Evolutionary conservation across 345 rosid species (phyloP).

Genomic region (Gossypium thurberi): DNA sequence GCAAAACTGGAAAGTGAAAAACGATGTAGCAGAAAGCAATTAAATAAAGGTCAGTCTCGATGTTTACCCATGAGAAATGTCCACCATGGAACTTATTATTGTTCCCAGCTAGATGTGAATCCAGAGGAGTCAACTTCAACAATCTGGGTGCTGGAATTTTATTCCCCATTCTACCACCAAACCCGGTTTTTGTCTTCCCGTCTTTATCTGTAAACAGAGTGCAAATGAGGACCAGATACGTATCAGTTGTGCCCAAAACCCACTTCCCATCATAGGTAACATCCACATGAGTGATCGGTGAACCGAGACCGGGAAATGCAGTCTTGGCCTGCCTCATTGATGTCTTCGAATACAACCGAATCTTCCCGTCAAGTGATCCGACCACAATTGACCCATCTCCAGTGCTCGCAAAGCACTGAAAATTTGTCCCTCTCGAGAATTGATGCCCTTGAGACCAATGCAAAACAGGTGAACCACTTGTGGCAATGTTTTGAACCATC

Average conservation of each 20-base stretch:
- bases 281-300: conserved; percentile 86
- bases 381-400: conserved; percentile 95
- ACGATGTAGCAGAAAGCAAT: neutral
- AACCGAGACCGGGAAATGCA: conserved; percentile 97
- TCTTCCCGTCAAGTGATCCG: conserved; percentile 91
- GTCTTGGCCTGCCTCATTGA: conserved; percentile 96
- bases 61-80: conserved; percentile 97
- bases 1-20: neutral
- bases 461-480: conserved; percentile 59
- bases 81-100: conserved; percentile 81
- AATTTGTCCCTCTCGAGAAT: conserved; percentile 89
- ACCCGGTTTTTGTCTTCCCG: conserved; percentile 85
- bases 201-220: conserved; percentile 90
- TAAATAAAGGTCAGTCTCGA: neutral
- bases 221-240: conserved; percentile 78
- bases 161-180: conserved; percentile 93
- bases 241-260: conserved; percentile 88
- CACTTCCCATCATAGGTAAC: conserved; percentile 94
- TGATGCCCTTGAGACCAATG: conserved; percentile 93
- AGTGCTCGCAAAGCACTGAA: conserved; percentile 86
- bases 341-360: conserved; percentile 76
- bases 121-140: conserved; percentile 84
- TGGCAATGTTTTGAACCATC: conserved; percentile 64
- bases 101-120: conserved; percentile 82
- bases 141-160: conserved; percentile 90